A percentile compares a stretch with the other conserved stretches of the same genome.
Conservation (phyloP, 2,329 filamentous ascomycete species). For the Parascedosporium putredinis region DNA sequence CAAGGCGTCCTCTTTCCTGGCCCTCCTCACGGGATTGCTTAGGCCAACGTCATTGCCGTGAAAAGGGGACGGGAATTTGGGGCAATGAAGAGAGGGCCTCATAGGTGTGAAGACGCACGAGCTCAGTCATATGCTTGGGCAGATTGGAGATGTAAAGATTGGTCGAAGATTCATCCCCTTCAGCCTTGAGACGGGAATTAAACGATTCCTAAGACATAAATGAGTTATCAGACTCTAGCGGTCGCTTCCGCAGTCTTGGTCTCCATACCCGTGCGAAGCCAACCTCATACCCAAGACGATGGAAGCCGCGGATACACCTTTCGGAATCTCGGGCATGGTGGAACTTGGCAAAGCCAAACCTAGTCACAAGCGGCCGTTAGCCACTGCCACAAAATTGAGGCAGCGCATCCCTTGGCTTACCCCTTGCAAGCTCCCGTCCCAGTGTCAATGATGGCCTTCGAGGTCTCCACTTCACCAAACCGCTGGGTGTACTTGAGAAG, state of each 20-base stretch:
- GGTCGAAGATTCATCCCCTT: conserved; percentile 79
- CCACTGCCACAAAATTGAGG: no score
- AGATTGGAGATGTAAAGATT: conserved; percentile 98
- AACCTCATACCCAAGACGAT: conserved; percentile 89
- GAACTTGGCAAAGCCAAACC: conserved; percentile 97
- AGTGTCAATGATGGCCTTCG: conserved; percentile 96
- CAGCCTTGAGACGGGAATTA: conserved; percentile 94
- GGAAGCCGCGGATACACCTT: conserved; percentile 92
- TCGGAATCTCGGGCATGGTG: conserved; percentile 79
- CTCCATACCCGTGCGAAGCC: conserved; percentile 78
- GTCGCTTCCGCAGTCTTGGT: not conserved
- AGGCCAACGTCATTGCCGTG: no score
- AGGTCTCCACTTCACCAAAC: conserved; percentile 90
- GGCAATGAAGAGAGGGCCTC: no score
- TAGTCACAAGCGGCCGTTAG: no score
- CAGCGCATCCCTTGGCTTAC: conserved; percentile 48
- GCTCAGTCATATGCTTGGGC: conserved; percentile 83
- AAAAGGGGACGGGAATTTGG: no score
- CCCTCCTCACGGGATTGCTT: no score
- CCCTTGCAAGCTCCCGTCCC: conserved; percentile 92
- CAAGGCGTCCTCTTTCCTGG: no score
- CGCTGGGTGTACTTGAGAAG: conserved; percentile 71
- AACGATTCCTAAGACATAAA: conserved; percentile 67
- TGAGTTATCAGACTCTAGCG: conserved; percentile 8
- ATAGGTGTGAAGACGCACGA: conserved; percentile 61